Base-by-base conservation (phyloP, 2,329 filamentous ascomycete species). In the Cladophialophora bantiana region DNA sequence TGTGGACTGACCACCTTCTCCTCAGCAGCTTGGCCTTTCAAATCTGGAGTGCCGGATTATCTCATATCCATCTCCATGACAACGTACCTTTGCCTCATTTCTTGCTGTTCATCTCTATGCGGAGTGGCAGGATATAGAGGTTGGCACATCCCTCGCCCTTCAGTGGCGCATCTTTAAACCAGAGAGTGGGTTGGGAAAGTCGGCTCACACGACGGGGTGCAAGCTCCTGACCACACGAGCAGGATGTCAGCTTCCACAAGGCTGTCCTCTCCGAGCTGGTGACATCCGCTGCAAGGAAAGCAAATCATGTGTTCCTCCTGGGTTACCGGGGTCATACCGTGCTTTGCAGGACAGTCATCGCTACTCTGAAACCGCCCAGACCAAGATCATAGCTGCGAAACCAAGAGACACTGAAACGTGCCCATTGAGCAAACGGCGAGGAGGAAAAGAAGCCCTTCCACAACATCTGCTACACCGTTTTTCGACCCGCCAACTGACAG, bases 401-500 rank as follows among this genome's bases (percentile, higher is more conserved):
- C 61, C 32, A 58, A 64, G 15, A n/a, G 40, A 42, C 38, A 31
- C 50, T 58, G 52, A 62, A 54, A 56, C 61, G 10, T 15, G 52
- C 35, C 61, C 61, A 58, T 42, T 48, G 40, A 55, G 61, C 61
- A 50, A 64, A 52, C 53, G 48, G 15, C n/a, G 57, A 58, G 34
- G 20, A 64, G 42, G 54, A 58, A 58, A n/a, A 38, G 45, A 26
- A 50, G 18, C 18, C 18, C 45, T 57, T 57, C 54, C 40, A 63
- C 64, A 59, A 34, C 54, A 54, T 59, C 50, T 56, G 54, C 64
- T 56, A 59, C 45, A 54, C 50, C 48, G 26, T 32, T 32, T 20
- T 40, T 52, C 45, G 42, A 26, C 38, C 55, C 54, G 45, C 56
- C 42, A 64, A 48, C 54, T 67, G 59, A 55, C 64, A 67, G 64